A percentile compares a stretch with the other conserved stretches of the same genome.
Conservation (phyloP, 139 green algal species). For the Raphidocelis subcapitata region DNA sequence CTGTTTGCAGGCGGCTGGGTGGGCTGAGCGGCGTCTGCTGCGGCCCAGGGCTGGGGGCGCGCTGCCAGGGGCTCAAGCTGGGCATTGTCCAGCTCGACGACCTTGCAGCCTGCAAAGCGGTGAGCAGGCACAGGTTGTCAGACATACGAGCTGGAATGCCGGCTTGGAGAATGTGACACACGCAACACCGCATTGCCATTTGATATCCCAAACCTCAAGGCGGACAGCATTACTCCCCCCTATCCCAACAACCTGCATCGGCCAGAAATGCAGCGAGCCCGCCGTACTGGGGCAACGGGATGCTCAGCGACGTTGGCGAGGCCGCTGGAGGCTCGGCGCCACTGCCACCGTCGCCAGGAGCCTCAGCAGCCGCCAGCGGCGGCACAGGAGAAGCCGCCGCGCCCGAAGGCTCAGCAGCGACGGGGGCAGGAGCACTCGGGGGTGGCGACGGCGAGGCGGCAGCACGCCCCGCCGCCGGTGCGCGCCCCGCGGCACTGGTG, state of each 20-base stretch:
- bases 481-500: no score
- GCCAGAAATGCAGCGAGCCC: conserved; percentile 9
- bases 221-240: no score
- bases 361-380: no score
- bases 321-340: no score
- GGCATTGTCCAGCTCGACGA: background rate
- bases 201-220: background rate
- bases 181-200: background rate
- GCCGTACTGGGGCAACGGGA: conserved; percentile 17
- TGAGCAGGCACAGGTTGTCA: background rate
- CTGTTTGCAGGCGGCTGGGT: no score
- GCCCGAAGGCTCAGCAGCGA: no score
- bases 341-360: no score
- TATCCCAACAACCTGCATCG: conserved; percentile 6
- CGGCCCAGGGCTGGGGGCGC: background rate
- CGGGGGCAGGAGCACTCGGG: no score
- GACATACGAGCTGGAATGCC: background rate
- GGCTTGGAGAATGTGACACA: conserved; percentile 17
- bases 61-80: background rate
- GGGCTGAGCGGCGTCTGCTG: conserved; percentile 1
- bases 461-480: no score
- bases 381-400: no score
- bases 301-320: no score
- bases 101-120: background rate
- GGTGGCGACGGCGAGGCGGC: no score